These are phyloP conservation scores for Curvularia lunata DNA, from an alignment of 2,329 filamentous ascomycete species.

Conservation along the genomic window DNA sequence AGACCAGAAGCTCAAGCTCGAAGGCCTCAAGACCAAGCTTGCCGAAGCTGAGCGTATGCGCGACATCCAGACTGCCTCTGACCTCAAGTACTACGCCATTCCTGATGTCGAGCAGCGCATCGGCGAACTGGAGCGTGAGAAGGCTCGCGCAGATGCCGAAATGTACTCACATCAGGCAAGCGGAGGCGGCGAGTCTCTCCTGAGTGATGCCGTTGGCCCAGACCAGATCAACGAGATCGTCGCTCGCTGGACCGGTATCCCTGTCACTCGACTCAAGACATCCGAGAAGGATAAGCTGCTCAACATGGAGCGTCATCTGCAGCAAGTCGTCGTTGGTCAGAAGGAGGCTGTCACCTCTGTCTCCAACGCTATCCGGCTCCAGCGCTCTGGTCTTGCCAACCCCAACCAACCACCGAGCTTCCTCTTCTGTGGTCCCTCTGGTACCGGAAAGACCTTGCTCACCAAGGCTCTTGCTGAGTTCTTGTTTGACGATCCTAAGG, in stretches of 20 bases:
- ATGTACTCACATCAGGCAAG: conserved; percentile 63
- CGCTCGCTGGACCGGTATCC: conserved; percentile 96
- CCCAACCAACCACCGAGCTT: conserved; percentile 97
- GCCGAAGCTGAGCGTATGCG: conserved; percentile 90
- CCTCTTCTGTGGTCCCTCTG: conserved; percentile 97
- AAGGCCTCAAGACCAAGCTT: conserved; percentile 86
- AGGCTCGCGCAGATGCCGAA: conserved; percentile 77
- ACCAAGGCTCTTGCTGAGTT: conserved; percentile 98
- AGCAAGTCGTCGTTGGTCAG: conserved; percentile 88
- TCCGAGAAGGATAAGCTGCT: conserved; percentile 98
- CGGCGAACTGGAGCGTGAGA: conserved; percentile 78
- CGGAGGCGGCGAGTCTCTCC: conserved; percentile 67
- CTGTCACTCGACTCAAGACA: conserved; percentile 90
- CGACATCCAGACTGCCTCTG: conserved; percentile 85
- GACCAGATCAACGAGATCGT: conserved; percentile 99
- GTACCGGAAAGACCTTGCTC: conserved; percentile 96
- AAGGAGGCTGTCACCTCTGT: conserved; percentile 92
- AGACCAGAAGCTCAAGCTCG: conserved; percentile 92
- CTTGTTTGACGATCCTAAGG: conserved; percentile 93
- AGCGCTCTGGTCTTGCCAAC: conserved; percentile 91
- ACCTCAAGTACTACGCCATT: conserved; percentile 96
- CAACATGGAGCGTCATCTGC: conserved; percentile 88
- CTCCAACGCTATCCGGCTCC: conserved; percentile 92
- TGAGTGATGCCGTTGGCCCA: conserved; percentile 92
- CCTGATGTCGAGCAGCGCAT: conserved; percentile 87